Conservation (phyloP, 805 yeast genomes). For the Sungouiozyma ichnusensis region DNA sequence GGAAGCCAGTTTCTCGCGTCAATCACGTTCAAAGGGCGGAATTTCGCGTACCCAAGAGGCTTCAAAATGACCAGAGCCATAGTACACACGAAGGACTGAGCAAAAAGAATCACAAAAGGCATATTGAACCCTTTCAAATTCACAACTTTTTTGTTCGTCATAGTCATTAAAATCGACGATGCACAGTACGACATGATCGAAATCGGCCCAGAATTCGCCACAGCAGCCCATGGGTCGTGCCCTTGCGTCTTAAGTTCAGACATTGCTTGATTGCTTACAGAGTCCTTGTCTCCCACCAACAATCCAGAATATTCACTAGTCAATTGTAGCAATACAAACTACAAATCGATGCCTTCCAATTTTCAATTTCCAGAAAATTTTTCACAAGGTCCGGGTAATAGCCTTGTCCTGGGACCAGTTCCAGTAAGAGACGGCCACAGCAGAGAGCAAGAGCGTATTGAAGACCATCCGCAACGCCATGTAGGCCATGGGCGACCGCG, state of each 20-base stretch:
- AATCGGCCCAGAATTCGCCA: constrained; percentile 42
- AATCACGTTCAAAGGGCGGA: constrained; percentile 70
- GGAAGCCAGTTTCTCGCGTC: constrained; percentile 97
- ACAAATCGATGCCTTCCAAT: background rate
- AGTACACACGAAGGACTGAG: constrained; percentile 81
- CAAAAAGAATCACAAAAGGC: constrained; percentile 81
- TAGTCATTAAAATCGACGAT: constrained; percentile 94
- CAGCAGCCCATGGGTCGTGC: constrained; percentile 8
- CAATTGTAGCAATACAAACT: background rate
- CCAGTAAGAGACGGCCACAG: constrained; percentile 8
- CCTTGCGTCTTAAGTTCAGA: constrained; percentile 20
- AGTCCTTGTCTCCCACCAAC: no score
- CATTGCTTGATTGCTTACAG: constrained; percentile 16
- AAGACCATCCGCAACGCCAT: constrained; percentile 16
- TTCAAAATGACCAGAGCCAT: constrained; percentile 64
- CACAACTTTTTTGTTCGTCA: constrained; percentile 91
- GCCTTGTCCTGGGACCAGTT: constrained; percentile 7
- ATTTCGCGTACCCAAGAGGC: constrained; percentile 64
- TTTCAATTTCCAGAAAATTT: background rate
- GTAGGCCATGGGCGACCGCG: constrained; percentile 5
- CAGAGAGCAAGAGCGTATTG: constrained; percentile 14
- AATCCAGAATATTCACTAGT: no score
- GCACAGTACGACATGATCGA: constrained; percentile 79
- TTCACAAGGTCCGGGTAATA: constrained; percentile 1
- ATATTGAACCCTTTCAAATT: constrained; percentile 59